Percentiles rank a stretch among this genome's conserved stretches.
phyloP scores from a whole-genome alignment of 805 yeast genomes.

The Vanderwaltozyma polyspora region DNA sequence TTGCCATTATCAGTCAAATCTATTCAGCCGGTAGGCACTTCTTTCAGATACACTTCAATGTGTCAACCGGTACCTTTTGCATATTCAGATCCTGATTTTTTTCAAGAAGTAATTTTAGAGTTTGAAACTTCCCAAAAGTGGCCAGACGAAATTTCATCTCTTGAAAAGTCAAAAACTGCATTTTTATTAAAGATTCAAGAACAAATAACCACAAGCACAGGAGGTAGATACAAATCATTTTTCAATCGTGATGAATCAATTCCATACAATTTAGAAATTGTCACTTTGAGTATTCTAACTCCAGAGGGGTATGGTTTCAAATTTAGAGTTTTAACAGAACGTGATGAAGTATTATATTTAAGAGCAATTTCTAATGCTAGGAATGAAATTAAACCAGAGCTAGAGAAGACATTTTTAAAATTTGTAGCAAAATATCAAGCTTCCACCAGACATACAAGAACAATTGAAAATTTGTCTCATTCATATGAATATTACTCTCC shows the following conservation, averaged over 20 bases:
- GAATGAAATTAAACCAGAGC: conserved; percentile 45
- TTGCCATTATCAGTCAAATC: conserved; percentile 66
- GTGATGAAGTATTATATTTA: conserved; percentile 65
- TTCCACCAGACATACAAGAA: conserved; percentile 69
- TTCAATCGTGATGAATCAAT: conserved; percentile 57
- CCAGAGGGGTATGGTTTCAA: conserved; percentile 88
- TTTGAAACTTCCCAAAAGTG: conserved; percentile 85
- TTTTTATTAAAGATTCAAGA: conserved; percentile 63
- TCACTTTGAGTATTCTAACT: conserved; percentile 53
- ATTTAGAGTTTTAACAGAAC: conserved; percentile 65
- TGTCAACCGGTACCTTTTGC: conserved; percentile 79
- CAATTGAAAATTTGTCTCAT: conserved; percentile 58
- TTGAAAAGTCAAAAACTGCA: conserved; percentile 86
- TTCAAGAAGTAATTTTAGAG: conserved; percentile 72
- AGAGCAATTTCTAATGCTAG: conserved; percentile 59
- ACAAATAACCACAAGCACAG: conserved; percentile 31
- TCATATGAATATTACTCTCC: conserved; percentile 66
- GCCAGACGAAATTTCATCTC: conserved; percentile 84
- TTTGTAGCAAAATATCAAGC: conserved; percentile 57
- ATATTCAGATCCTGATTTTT: conserved; percentile 59
- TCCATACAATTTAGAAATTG: conserved; percentile 52
- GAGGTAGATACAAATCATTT: conserved; percentile 45
- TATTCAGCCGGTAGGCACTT: conserved; percentile 61
- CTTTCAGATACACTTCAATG: conserved; percentile 64
- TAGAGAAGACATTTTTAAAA: conserved; percentile 51